Evolutionary conservation across 139 green algal genomes (phyloP), one percentile per base, ranked within the genome.

Genomic region (Gonium pectorale): DNA sequence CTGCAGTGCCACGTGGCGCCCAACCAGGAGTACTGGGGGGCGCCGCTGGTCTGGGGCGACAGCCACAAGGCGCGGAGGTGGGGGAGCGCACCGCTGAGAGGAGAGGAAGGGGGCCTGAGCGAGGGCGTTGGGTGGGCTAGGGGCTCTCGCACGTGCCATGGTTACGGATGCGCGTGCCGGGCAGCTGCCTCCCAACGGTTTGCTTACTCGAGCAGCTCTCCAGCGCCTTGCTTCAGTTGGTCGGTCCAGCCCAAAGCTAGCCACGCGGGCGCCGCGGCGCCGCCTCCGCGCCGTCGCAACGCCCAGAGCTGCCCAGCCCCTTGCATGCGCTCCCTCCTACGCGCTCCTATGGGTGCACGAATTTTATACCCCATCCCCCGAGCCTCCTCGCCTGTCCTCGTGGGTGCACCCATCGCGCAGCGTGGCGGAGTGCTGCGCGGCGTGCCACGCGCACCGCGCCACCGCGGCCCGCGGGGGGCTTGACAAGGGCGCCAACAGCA

Each of bases 391-490:
- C 27, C 26, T 31, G 43, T 9, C 15, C 49, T 59, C 15, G 13
- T 26, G 13, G 13, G 15, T 26, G 15, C 49, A 13, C 13, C 49
- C 17, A 17, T 17, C 37, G 19, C 38, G 13, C 67, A 80, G 71
- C 33, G 52, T 27, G 51, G 71, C 3, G 4, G 71, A 80, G 31
- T 80, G 71, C 49, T 80, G 71, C 71, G 71, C 71, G 9, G 71
- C 71, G 24, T 80, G 71, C 71, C 38, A 81, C 38, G 73, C 54
- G 56, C 73, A 81, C 56, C 73, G 37, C 27, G 38, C 37, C 71
- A 38, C 71, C 0, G 71, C 71, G 8, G 51, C 35, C 4, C 71
- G 71, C 46, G 71, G 71, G 35, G 71, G 71, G 24, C 71, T 80
- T 21, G 71, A 80, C 21, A 51, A 67, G 11, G 73, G 52, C 37